phyloP scores from a whole-genome alignment of 2,329 filamentous ascomycete genomes.

The Sporothrix globosa region DNA sequence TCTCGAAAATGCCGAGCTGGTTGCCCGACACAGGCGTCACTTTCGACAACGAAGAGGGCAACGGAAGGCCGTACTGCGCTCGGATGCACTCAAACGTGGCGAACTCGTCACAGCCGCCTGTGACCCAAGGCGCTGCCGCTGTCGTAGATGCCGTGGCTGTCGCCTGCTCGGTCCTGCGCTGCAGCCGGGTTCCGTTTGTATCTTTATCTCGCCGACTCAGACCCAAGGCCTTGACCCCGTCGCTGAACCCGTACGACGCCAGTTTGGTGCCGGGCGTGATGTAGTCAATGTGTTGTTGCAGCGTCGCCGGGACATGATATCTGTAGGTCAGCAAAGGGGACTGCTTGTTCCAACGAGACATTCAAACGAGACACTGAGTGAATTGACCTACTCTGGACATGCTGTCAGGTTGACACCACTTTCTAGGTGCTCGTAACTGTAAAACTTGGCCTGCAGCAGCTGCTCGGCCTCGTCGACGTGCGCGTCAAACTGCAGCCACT shows the following conservation, averaged over 20 bases:
- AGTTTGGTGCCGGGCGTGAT: conserved; percentile 36
- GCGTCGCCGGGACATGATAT: conserved; percentile 50
- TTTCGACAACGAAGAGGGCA: conserved; percentile 21
- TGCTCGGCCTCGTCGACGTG: conserved; percentile 36
- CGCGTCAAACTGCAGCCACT: conserved; percentile 38
- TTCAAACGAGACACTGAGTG: background rate
- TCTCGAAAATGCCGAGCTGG: conserved; percentile 38
- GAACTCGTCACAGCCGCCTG: background rate
- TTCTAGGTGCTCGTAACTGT: conserved; percentile 35
- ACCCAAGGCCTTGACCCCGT: background rate
- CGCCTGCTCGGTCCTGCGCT: background rate
- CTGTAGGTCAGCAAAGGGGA: conserved; percentile 16
- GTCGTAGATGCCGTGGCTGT: background rate
- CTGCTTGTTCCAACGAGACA: background rate
- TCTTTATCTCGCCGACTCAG: background rate
- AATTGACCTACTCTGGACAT: conserved; percentile 23
- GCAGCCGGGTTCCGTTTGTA: background rate
- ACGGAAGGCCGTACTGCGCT: conserved; percentile 37
- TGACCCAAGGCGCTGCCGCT: background rate
- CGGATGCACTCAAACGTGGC: conserved; percentile 16
- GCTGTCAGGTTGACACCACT: background rate
- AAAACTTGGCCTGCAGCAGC: conserved; percentile 35
- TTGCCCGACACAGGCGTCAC: conserved; percentile 22
- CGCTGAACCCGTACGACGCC: conserved; percentile 23
- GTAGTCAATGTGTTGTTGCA: conserved; percentile 57